These are phyloP conservation scores for Strobilomyces dryophilus DNA, from an alignment of 768 basidiomycete genomes.

Conservation along the genomic window DNA sequence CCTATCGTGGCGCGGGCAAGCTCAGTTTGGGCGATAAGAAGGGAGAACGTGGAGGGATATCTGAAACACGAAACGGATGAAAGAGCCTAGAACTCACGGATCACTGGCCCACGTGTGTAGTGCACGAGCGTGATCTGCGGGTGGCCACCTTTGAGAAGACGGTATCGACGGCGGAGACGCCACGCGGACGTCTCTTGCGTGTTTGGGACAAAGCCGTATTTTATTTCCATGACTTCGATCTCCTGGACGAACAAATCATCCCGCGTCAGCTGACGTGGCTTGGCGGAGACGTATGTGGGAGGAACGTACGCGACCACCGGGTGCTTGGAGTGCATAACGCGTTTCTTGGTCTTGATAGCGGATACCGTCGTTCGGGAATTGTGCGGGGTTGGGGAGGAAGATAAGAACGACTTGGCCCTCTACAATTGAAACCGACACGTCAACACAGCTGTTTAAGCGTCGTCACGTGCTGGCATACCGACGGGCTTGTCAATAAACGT, in stretches of 20 bases:
- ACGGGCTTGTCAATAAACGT: constrained; percentile 73
- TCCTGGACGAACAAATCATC: constrained; percentile 42
- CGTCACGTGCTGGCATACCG: constrained; percentile 40
- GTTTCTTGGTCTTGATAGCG: constrained; percentile 73
- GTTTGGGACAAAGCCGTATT: constrained; percentile 74
- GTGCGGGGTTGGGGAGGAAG: constrained; percentile 53
- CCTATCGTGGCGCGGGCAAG: not conserved
- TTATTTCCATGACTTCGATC: constrained; percentile 70
- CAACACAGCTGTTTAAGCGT: not conserved
- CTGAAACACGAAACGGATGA: constrained; percentile 18
- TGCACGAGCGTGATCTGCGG: constrained; percentile 72
- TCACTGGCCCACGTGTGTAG: constrained; percentile 61
- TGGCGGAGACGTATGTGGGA: not conserved
- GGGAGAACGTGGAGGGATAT: constrained; percentile 8
- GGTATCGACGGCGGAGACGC: constrained; percentile 66
- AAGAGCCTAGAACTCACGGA: constrained; percentile 47
- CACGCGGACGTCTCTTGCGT: constrained; percentile 57
- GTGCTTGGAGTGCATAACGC: constrained; percentile 44
- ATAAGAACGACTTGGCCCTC: constrained; percentile 68
- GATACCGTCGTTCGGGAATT: constrained; percentile 74
- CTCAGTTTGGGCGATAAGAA: constrained; percentile 6
- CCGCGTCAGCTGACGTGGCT: not conserved
- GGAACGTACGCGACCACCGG: constrained; percentile 54
- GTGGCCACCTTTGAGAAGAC: constrained; percentile 69
- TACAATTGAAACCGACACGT: constrained; percentile 19